These are phyloP conservation scores for Cyclotella baltica DNA, from an alignment of 108 stramenopile species.

Conservation along the genomic window DNA sequence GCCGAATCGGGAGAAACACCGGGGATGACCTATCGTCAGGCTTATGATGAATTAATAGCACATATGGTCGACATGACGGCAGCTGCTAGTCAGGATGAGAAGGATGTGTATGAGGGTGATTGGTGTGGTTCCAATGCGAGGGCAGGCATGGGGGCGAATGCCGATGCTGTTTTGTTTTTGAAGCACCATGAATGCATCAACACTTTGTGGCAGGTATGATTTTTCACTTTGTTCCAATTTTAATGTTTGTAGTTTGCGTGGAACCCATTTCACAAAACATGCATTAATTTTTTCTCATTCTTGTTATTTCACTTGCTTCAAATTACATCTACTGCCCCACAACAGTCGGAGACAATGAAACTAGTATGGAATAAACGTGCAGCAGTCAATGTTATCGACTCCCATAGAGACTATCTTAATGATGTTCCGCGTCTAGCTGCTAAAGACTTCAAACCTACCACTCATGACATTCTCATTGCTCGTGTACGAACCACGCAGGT, in stretches of 20 bases:
- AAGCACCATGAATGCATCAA: conserved; percentile 75
- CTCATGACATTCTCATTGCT: conserved; percentile 95
- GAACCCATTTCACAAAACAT: too few species aligned
- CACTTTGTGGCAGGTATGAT: conserved; percentile 83
- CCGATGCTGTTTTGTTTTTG: conserved; percentile 81
- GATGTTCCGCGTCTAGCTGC: conserved; percentile 79
- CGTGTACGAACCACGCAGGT: conserved; percentile 97
- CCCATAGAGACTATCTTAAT: conserved; percentile 85
- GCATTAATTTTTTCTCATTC: too few species aligned
- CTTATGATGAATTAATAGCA: conserved; percentile 54
- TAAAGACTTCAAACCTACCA: conserved; percentile 82
- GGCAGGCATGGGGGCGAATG: conserved; percentile 82
- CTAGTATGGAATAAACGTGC: conserved; percentile 78
- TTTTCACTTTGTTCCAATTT: neutral
- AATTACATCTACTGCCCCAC: neutral
- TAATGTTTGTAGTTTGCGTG: neutral
- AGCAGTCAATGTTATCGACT: conserved; percentile 81
- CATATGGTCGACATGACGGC: conserved; percentile 73
- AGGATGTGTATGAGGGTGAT: conserved; percentile 44
- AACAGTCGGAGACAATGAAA: conserved; percentile 42
- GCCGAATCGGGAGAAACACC: conserved; percentile 29
- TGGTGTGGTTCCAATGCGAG: conserved; percentile 84
- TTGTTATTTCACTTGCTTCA: neutral
- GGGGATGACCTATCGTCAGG: conserved; percentile 71
- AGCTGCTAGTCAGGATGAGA: conserved; percentile 27